Evolutionary conservation across 2,329 filamentous ascomycete species (phyloP).

Genomic region (Orbilia ellipsospora): DNA sequence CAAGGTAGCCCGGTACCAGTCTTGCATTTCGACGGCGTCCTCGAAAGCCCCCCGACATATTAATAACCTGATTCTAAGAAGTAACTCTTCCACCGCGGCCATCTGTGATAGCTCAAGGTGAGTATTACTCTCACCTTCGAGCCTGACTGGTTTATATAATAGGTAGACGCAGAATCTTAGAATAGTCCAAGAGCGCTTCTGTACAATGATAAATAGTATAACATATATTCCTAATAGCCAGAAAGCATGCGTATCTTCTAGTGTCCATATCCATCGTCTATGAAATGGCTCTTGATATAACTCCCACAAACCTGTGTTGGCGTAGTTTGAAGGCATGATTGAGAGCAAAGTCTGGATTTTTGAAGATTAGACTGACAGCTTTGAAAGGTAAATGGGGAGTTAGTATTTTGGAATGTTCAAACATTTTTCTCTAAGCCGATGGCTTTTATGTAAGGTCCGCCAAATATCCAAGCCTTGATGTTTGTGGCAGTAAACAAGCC

Average conservation of each 20-base stretch:
- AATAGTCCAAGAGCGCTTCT: neutral
- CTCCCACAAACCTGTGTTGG: constrained; percentile 11
- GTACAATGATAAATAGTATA: neutral
- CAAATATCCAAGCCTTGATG: too few relatives aligned
- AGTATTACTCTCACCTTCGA: neutral
- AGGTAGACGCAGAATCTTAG: neutral
- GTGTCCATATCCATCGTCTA: constrained; percentile 9
- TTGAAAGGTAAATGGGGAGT: too few relatives aligned
- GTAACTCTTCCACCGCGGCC: neutral
- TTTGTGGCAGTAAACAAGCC: too few relatives aligned
- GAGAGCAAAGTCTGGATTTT: too few relatives aligned
- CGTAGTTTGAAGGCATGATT: constrained; percentile 2
- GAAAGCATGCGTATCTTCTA: neutral
- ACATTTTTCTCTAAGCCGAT: too few relatives aligned
- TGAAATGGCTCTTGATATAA: constrained; percentile 8
- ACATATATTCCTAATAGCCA: constrained; percentile 6
- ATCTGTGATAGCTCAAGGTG: constrained; percentile 2
- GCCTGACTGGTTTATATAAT: neutral
- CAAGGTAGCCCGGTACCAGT: too few relatives aligned
- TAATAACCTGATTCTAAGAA: neutral
- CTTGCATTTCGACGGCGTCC: too few relatives aligned
- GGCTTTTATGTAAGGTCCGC: too few relatives aligned
- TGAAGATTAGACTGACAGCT: too few relatives aligned
- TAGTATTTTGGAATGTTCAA: too few relatives aligned
- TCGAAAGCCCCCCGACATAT: neutral